phyloP scores from a whole-genome alignment of 2,329 filamentous ascomycete genomes.

The Didymosphaeria variabile region DNA sequence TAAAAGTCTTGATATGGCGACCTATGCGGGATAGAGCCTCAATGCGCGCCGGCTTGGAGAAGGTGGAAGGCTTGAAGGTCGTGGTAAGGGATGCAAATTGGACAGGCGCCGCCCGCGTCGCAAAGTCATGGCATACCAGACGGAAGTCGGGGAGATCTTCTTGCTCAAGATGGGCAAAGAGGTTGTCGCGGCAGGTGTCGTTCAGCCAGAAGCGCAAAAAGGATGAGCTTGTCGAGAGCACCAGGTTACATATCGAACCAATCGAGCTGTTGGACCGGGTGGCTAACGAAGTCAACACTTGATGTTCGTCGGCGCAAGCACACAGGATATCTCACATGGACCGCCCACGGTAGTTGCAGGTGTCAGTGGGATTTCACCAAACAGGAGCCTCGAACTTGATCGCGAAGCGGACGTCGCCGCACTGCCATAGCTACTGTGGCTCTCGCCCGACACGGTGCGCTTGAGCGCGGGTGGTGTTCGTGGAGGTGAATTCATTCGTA shows the following conservation, averaged over 20 bases:
- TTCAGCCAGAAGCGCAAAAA: conserved; percentile 61
- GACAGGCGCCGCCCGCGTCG: conserved; percentile 72
- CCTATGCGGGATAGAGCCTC: conserved; percentile 81
- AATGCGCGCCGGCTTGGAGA: conserved; percentile 77
- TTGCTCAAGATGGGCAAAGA: conserved; percentile 53
- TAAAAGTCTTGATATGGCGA: conserved; percentile 78
- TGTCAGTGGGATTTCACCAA: conserved; percentile 60
- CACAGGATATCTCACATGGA: conserved; percentile 43
- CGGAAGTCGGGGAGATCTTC: conserved; percentile 63
- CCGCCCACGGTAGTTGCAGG: conserved; percentile 49
- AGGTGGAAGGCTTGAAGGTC: conserved; percentile 77
- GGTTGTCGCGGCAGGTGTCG: conserved; percentile 56
- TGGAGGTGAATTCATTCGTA: conserved; percentile 43
- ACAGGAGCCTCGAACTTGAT: conserved; percentile 54
- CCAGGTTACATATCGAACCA: conserved; percentile 59
- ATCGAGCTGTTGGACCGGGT: conserved; percentile 57
- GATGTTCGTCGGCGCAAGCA: conserved; percentile 19
- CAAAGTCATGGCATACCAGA: conserved; percentile 74
- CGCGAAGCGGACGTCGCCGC: conserved; percentile 47
- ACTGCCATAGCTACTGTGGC: conserved; percentile 48
- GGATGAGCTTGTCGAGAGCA: conserved; percentile 58
- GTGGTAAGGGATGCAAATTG: conserved; percentile 75
- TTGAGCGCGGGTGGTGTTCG: conserved; percentile 48
- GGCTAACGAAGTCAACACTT: conserved; percentile 45
- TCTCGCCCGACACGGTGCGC: conserved; percentile 48